Base-by-base conservation (phyloP, 768 basidiomycete species). In the Cystobasidiopsis lactophilus region DNA sequence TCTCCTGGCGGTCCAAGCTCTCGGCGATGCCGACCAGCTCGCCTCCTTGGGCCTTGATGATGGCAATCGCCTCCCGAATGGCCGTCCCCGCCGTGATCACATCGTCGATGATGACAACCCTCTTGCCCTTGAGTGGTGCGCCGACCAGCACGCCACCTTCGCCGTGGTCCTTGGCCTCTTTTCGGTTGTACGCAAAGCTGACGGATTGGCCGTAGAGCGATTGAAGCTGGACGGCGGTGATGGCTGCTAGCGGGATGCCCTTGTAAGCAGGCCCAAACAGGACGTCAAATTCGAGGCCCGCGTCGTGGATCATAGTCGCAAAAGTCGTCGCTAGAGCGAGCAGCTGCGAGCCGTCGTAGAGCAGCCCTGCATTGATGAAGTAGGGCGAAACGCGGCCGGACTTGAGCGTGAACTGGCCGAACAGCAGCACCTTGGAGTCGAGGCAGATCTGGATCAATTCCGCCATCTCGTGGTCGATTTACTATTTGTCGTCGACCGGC, bases 231-330 rank as follows among this genome's bases (percentile, higher is more conserved):
- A 89, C 72, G 2, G 81, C 73, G 2, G 89, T 83, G 31, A 80
- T 74, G 0, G 89, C 81, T 0, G 88, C 89, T 48, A 98, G 77
- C 0, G 88, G 75, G 63, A 96, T 96, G 24, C 86, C 91, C 69
- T 96, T 96, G 71, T 96, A 96, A 2, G 91, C 89, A 0, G 91
- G 91, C 0, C 91, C 91, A 60, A 96, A 93, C 31, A 96, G 73
- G 41, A 95, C 75, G 47, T 59, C 60, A 46, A 63, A 56, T 57
- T 57, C 5, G 64, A 60, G 69, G 7, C 70, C 68, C 0, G 81
- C 74, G 21, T 70, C 66, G 13, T 74, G 69, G 62, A 95, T 82
- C 13, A 82, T 80, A 1, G 77, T 68, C 2, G 91, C 85, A 60
- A 89, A 95, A 3, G 88, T 84, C 2, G 74, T 70, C 9, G 85